phyloP scores from a whole-genome alignment of 257 asterid species.

The Knoxia roxburghii region DNA sequence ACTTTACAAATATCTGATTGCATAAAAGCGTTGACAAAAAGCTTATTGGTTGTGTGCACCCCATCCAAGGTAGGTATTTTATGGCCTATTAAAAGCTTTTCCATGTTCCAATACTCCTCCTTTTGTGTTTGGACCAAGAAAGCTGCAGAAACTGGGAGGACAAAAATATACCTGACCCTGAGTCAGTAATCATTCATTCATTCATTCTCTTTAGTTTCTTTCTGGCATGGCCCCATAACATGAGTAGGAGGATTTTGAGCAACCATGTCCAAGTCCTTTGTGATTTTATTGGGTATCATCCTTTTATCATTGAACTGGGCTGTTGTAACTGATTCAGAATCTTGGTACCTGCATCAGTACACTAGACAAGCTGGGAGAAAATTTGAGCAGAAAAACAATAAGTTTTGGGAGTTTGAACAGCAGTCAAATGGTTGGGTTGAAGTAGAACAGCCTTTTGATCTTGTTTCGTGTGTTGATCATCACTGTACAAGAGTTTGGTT shows the following conservation, averaged over 20 bases:
- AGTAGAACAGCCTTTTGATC: slow-evolving; percentile 53
- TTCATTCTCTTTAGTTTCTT: too few species aligned
- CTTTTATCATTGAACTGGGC: slow-evolving; percentile 22
- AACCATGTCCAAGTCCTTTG: slow-evolving; percentile 33
- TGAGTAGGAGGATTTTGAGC: slow-evolving; percentile 11
- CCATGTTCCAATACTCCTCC: too few species aligned
- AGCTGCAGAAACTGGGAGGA: too few species aligned
- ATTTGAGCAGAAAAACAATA: slow-evolving; percentile 56
- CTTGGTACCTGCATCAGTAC: slow-evolving; percentile 33
- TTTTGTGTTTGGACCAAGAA: too few species aligned
- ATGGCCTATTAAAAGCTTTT: too few species aligned
- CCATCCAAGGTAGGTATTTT: too few species aligned
- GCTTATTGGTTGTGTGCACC: too few species aligned
- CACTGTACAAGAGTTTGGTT: slow-evolving; percentile 46
- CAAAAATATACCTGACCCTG: too few species aligned
- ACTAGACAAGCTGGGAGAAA: slow-evolving; percentile 23
- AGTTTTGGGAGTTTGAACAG: slow-evolving; percentile 66
- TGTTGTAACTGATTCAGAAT: slow-evolving; percentile 27
- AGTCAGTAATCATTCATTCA: too few species aligned
- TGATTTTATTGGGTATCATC: slow-evolving; percentile 24
- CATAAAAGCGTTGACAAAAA: too few species aligned
- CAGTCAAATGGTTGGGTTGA: slow-evolving; percentile 65
- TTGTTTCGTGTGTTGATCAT: slow-evolving; percentile 50
- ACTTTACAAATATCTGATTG: too few species aligned
- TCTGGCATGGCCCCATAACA: too few species aligned